Evolutionary conservation across 176 grass and related monocot genomes (phyloP), one percentile per base, ranked within the genome.

Genomic region (Aegilops sharonensis): DNA sequence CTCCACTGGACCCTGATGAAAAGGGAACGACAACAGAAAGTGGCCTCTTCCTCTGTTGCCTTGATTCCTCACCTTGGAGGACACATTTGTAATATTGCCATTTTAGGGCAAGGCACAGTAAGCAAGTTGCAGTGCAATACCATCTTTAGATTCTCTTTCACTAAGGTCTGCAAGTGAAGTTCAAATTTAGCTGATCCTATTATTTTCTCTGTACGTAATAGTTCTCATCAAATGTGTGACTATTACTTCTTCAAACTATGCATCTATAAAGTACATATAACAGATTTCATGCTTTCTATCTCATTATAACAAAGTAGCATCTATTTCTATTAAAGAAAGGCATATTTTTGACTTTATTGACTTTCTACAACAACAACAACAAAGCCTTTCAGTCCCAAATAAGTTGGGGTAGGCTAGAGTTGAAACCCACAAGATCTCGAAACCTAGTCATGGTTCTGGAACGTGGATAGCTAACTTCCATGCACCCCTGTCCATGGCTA

Each of bases 71-170:
- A 6, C 64, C 10, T 63, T 14, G 70, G 56, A 75, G 31, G 21
- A 59, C 67, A 69, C 64, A 77, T 59, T 64, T 74, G 35, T 59
- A 87, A 76, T 48, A 76, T 30, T 75, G 21, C 36, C 10, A 37
- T 39, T 23, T 52, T 65, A 47, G 10, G n/a, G 8, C 68, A 68
- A 72, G 27, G 14, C n/a, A 64, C 30, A 66, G 85, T 40, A 70
- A 57, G 20, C 27, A 70, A 83, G 79, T 10, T 68, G 30, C 72
- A 68, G 63, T 23, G 48, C 35, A 34, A 60, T 25, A 60, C 34
- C 13, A 78, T 77, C 31, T 77, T 83, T 18, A 34, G 2, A 76
- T 57, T 78, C 59, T 37, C 52, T 74, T 56, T 40, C 32, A 68
- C 17, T 54, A 75, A 81, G 30, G 43, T 65, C 32, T 24, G 14